Percentiles rank a stretch among this genome's conserved stretches.
phyloP scores from a whole-genome alignment of 148 eudicot species.

The Silene conica region DNA sequence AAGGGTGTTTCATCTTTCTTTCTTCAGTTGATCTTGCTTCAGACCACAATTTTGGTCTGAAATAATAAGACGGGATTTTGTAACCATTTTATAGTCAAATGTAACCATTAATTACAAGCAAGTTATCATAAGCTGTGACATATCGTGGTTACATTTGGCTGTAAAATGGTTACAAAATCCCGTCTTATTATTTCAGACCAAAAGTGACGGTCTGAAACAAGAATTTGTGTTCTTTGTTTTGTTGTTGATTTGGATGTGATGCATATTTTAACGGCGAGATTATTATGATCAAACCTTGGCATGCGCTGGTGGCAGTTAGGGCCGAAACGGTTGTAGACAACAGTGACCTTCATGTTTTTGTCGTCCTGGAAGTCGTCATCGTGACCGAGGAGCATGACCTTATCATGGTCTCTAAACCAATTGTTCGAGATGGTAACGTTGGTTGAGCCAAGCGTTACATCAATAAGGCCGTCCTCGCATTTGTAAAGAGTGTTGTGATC shows the following conservation, averaged over 20 bases:
- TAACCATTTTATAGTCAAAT: no score
- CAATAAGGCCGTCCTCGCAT: slow-evolving; percentile 67
- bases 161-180: no score
- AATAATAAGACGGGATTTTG: no score
- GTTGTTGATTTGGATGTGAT: not conserved
- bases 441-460: slow-evolving; percentile 74
- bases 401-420: slow-evolving; percentile 71
- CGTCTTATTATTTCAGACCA: no score
- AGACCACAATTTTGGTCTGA: no score
- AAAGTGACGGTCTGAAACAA: no score
- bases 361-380: slow-evolving; percentile 60
- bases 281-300: slow-evolving; percentile 56
- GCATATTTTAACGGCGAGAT: not conserved
- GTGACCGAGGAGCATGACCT: slow-evolving; percentile 85
- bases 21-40: no score
- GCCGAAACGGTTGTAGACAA: slow-evolving; percentile 71
- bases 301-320: slow-evolving; percentile 78
- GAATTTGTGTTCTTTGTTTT: no score
- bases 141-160: no score
- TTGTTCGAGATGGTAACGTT: slow-evolving; percentile 77
- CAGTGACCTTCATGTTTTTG: slow-evolving; percentile 79
- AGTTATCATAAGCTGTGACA: no score
- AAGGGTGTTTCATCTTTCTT: not conserved
- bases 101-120: no score
- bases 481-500: slow-evolving; percentile 74